Percentiles rank a stretch among this genome's conserved stretches.
phyloP scores from a whole-genome alignment of 192 early-diverging fungal genomes.

The Umbelopsis sp. region DNA sequence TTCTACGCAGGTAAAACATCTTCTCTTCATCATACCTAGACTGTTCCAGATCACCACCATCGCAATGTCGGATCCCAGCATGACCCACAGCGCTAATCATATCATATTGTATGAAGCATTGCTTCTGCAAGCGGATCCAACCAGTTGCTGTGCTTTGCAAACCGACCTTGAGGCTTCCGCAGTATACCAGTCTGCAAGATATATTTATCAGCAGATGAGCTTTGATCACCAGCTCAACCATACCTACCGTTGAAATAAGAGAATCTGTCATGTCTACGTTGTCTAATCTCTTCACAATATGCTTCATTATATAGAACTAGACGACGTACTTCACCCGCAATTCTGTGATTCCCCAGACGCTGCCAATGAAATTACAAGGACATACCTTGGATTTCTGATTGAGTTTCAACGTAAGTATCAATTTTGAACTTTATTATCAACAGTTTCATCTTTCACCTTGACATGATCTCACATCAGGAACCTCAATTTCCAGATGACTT shows the following conservation, averaged over 20 bases:
- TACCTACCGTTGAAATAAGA: background rate
- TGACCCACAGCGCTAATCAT: too few relatives aligned
- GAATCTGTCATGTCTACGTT: background rate
- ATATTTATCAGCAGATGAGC: too few relatives aligned
- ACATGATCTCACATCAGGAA: background rate
- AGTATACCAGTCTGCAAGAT: too few relatives aligned
- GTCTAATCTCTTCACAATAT: background rate
- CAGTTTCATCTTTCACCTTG: background rate
- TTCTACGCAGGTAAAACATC: slow-evolving; percentile 35
- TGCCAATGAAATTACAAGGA: slow-evolving; percentile 22
- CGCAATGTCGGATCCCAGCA: too few relatives aligned
- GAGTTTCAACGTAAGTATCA: slow-evolving; percentile 32
- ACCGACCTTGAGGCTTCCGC: too few relatives aligned
- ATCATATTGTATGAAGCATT: too few relatives aligned
- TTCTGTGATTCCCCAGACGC: slow-evolving; percentile 14
- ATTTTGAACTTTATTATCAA: background rate
- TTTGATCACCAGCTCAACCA: background rate
- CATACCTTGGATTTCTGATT: slow-evolving; percentile 31
- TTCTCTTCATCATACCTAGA: background rate
- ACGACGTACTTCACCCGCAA: slow-evolving; percentile 26
- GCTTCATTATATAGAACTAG: slow-evolving; percentile 27
- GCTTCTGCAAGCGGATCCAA: too few relatives aligned
- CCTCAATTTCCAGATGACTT: slow-evolving; percentile 45
- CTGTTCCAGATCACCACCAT: too few relatives aligned
- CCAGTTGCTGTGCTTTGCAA: too few relatives aligned